These are phyloP conservation scores for Lupinus albus DNA, from an alignment of 306 rosid species.

Conservation along the genomic window DNA sequence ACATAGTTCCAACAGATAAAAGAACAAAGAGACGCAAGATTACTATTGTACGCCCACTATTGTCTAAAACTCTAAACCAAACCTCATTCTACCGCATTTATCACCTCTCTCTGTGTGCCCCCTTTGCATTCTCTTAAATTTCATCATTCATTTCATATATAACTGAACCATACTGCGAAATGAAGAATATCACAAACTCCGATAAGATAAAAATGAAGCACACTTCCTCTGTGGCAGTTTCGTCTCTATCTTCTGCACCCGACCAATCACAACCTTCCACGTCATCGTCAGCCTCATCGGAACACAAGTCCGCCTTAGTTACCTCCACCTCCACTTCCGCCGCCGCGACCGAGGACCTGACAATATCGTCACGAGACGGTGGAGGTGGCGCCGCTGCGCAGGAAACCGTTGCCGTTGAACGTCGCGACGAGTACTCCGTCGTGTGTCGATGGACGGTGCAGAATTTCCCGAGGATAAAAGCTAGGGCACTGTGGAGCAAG, in stretches of 20 bases:
- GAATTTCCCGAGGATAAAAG: slow-evolving; percentile 84
- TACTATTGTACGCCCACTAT: slow-evolving; percentile 47
- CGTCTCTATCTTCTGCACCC: slow-evolving; percentile 62
- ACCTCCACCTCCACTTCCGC: slow-evolving; percentile 28
- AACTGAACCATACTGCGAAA: neutral
- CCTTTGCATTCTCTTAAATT: too few species aligned
- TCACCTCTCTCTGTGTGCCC: slow-evolving; percentile 9
- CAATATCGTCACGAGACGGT: slow-evolving; percentile 66
- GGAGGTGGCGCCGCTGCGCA: slow-evolving; percentile 91
- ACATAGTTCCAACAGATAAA: too few species aligned
- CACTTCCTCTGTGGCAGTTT: slow-evolving; percentile 76
- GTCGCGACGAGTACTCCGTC: slow-evolving; percentile 79
- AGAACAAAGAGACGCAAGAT: slow-evolving; percentile 39
- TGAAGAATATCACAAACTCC: slow-evolving; percentile 14
- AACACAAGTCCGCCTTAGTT: slow-evolving; percentile 45
- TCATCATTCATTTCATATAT: neutral
- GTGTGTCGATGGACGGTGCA: slow-evolving; percentile 96
- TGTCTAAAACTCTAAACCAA: slow-evolving; percentile 55
- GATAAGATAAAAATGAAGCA: slow-evolving; percentile 87
- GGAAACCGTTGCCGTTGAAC: slow-evolving; percentile 79
- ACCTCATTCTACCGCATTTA: slow-evolving; percentile 48
- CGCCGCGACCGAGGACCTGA: slow-evolving; percentile 81
- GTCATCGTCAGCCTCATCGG: slow-evolving; percentile 33
- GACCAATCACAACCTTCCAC: slow-evolving; percentile 69
- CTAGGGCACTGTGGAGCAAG: slow-evolving; percentile 98